Conservation (phyloP, 2,329 filamentous ascomycete genomes). For the Penicillium olsonii region DNA sequence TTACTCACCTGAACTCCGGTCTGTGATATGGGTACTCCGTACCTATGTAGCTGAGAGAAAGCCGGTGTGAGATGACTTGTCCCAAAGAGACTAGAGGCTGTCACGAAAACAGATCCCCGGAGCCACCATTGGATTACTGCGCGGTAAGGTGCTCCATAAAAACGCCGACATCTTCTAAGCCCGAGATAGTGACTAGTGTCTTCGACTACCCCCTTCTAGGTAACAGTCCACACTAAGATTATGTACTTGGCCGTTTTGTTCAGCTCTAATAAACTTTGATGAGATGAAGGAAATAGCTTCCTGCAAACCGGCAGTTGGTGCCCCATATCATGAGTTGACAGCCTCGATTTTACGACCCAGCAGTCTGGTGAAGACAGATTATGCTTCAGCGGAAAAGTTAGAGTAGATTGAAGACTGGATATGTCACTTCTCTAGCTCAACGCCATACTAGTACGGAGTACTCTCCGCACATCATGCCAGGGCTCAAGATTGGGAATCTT, state of each 20-base stretch:
- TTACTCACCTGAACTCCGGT: no score
- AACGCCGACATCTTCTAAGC: background rate
- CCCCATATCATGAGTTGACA: background rate
- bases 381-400: background rate
- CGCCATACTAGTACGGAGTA: no score
- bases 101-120: no score
- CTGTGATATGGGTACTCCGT: no score
- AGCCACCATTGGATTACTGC: background rate
- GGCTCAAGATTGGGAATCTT: no score
- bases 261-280: constrained; percentile 2
- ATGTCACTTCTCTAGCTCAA: no score
- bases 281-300: background rate
- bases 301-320: constrained; percentile 5
- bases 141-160: background rate
- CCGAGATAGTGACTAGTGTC: background rate
- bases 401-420: background rate
- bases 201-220: background rate
- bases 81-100: no score
- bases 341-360: constrained; percentile 4
- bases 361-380: constrained; percentile 2
- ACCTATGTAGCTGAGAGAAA: no score
- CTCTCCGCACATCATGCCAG: no score
- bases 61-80: no score
- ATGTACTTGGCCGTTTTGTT: background rate
- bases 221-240: constrained; percentile 3